These are phyloP conservation scores for Calonectria pseudoturangicola DNA, from an alignment of 2,329 filamentous ascomycete species.

Conservation along the genomic window DNA sequence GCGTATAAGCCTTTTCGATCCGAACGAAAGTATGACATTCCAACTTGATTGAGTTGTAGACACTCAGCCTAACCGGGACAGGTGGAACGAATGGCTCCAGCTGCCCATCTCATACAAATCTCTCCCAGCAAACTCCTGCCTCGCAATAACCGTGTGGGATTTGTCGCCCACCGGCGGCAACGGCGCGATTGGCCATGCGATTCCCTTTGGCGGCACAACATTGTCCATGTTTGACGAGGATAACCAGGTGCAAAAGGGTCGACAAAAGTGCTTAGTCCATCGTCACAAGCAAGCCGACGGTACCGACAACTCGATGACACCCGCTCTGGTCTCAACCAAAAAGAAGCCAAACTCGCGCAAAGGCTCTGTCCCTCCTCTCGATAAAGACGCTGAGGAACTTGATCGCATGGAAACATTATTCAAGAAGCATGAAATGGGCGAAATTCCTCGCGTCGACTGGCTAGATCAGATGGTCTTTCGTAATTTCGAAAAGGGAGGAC, in stretches of 20 bases:
- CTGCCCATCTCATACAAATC: slow-evolving; percentile 90
- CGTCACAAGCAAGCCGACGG: slow-evolving; percentile 90
- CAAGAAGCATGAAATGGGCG: slow-evolving; percentile 99
- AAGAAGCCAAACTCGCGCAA: slow-evolving; percentile 71
- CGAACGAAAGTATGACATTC: slow-evolving; percentile 73
- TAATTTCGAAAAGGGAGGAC: slow-evolving; percentile 85
- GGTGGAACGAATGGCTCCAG: slow-evolving; percentile 97
- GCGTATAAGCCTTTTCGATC: slow-evolving; percentile 93
- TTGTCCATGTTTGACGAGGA: slow-evolving; percentile 94
- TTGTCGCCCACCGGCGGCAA: slow-evolving; percentile 85
- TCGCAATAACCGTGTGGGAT: slow-evolving; percentile 97
- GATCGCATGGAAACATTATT: slow-evolving; percentile 92
- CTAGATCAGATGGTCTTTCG: slow-evolving; percentile 96
- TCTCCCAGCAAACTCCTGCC: slow-evolving; percentile 85
- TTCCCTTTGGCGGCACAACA: slow-evolving; percentile 96
- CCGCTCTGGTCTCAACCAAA: slow-evolving; percentile 76
- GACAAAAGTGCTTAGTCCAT: slow-evolving; percentile 93
- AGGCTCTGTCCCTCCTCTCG: slow-evolving; percentile 70
- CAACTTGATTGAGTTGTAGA: neutral
- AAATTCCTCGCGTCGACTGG: slow-evolving; percentile 95
- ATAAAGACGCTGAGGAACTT: slow-evolving; percentile 87
- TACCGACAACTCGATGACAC: slow-evolving; percentile 85
- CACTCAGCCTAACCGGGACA: slow-evolving; percentile 56
- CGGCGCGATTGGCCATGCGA: slow-evolving; percentile 82
- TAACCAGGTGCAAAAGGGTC: slow-evolving; percentile 91